These are phyloP conservation scores for Nicotiana obtusifolia DNA, from an alignment of 257 asterid genomes.

Conservation along the genomic window DNA sequence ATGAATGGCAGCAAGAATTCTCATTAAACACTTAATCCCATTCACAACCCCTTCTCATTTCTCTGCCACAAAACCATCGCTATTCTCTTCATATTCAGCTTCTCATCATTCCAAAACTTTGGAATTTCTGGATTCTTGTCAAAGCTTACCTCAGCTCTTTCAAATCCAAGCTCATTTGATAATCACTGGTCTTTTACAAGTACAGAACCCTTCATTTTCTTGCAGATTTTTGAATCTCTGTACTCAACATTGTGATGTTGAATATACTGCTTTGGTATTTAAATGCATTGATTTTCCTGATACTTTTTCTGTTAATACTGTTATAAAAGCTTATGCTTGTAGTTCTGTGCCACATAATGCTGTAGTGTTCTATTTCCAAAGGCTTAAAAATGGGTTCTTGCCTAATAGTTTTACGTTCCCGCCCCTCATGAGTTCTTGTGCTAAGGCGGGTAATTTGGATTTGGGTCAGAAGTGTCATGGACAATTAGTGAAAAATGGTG, in stretches of 20 bases:
- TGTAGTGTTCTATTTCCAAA: conserved; percentile 46
- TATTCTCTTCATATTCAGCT: neutral
- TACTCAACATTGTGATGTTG: conserved; percentile 23
- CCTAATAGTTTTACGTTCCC: conserved; percentile 68
- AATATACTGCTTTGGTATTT: conserved; percentile 41
- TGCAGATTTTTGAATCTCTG: conserved; percentile 55
- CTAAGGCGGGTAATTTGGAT: conserved; percentile 36
- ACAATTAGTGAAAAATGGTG: conserved; percentile 57
- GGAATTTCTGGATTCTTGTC: conserved; percentile 38
- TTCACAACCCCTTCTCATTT: neutral
- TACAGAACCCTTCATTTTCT: conserved; percentile 42
- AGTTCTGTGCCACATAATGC: conserved; percentile 31
- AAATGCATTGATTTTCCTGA: conserved; percentile 44
- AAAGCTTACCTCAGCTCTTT: conserved; percentile 29
- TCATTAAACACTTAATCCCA: neutral
- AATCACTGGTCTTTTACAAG: conserved; percentile 48
- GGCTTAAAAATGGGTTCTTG: conserved; percentile 42
- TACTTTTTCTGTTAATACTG: conserved; percentile 59
- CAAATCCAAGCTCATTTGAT: conserved; percentile 59
- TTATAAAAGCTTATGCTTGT: conserved; percentile 46
- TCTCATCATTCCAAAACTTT: conserved; percentile 26
- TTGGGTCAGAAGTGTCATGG: conserved; percentile 65
- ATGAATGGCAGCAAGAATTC: conserved; percentile 7
- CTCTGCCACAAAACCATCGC: neutral
- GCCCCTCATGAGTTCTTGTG: conserved; percentile 57